Evolutionary conservation across 116 monocot species (phyloP).

Genomic region (Posidonia oceanica): DNA sequence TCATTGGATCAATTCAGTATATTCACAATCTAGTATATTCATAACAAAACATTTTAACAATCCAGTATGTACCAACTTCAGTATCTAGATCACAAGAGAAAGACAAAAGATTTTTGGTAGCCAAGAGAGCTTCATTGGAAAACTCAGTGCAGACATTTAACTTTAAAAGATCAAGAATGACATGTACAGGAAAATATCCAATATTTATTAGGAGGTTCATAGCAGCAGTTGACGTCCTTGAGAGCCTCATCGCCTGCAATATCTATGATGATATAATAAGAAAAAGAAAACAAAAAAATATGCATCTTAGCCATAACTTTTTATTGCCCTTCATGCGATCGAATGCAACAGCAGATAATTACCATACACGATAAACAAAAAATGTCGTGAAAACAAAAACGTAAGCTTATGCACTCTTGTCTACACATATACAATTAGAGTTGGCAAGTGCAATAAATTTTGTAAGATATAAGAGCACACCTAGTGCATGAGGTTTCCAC

Average conservation of each 20-base stretch:
- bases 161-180: constrained; percentile 91
- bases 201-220: constrained; percentile 72
- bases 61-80: too few relatives aligned
- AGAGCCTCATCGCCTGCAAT: constrained; percentile 69
- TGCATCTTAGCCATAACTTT: neutral
- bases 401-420: too few relatives aligned
- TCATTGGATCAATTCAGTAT: too few relatives aligned
- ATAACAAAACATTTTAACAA: too few relatives aligned
- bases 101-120: constrained; percentile 54
- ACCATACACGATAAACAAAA: too few relatives aligned
- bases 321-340: neutral
- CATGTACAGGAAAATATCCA: constrained; percentile 92
- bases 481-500: too few relatives aligned
- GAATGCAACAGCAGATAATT: neutral
- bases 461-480: too few relatives aligned
- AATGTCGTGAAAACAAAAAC: too few relatives aligned
- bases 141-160: constrained; percentile 53
- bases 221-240: constrained; percentile 61
- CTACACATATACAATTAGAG: too few relatives aligned
- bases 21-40: too few relatives aligned
- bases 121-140: constrained; percentile 48
- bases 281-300: neutral
- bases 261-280: constrained; percentile 30
- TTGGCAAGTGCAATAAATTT: too few relatives aligned
- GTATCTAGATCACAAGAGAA: constrained; percentile 54